phyloP scores from a whole-genome alignment of 345 rosid species.

The Eucalyptus rudis region DNA sequence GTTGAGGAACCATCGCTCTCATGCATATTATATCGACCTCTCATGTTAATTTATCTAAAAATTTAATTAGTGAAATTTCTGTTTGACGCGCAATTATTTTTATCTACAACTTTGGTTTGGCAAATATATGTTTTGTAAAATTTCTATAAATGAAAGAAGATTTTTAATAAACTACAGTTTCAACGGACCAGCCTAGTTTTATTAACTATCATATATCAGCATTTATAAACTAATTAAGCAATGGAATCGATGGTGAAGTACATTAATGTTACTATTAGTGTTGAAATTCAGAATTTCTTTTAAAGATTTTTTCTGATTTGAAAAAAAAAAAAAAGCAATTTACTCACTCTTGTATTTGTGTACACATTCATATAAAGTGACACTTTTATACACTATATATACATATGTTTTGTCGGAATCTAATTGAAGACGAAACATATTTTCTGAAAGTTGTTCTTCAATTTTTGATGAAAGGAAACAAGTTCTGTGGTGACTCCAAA shows the following conservation, averaged over 20 bases:
- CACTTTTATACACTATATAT: not conserved
- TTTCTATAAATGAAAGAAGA: not conserved
- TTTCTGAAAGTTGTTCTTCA: too few relatives aligned
- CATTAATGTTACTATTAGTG: not conserved
- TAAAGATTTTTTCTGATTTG: not conserved
- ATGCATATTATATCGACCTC: not conserved
- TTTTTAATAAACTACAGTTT: not conserved
- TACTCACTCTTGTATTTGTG: not conserved
- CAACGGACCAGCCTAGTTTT: not conserved
- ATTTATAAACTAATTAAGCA: not conserved
- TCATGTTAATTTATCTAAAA: not conserved
- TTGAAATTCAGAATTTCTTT: not conserved
- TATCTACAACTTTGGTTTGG: not conserved
- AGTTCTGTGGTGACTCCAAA: rapidly evolving
- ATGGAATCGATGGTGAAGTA: not conserved
- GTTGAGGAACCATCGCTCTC: too few relatives aligned
- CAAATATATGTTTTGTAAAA: not conserved
- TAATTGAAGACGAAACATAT: too few relatives aligned
- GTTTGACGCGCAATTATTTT: not conserved
- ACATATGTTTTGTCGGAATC: not conserved
- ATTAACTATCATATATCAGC: not conserved
- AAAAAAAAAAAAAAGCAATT: not conserved
- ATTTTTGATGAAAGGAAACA: too few relatives aligned
- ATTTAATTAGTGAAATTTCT: not conserved
- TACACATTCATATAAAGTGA: not conserved